Conservation (phyloP, 2,329 filamentous ascomycete species). For the Cladophialophora yegresii region DNA sequence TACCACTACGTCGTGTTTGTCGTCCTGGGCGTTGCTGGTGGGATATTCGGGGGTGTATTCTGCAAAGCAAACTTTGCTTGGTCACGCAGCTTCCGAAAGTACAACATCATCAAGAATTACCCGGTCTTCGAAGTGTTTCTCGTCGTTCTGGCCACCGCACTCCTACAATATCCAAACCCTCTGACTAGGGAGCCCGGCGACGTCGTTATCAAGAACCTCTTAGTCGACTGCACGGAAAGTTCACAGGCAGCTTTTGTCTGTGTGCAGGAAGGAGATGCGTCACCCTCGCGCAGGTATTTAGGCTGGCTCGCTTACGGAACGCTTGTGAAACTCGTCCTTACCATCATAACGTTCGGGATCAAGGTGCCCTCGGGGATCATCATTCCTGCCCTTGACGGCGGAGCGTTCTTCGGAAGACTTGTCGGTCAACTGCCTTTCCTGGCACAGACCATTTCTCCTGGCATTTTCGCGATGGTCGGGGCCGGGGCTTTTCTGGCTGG, state of each 20-base stretch:
- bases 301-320: constrained; percentile 57
- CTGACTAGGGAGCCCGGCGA: constrained; percentile 59
- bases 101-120: constrained; percentile 55
- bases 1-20: constrained; percentile 61
- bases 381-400: constrained; percentile 61
- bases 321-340: constrained; percentile 58
- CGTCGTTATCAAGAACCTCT: constrained; percentile 57
- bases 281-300: constrained; percentile 47
- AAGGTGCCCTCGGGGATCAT: constrained; percentile 64
- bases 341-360: constrained; percentile 60
- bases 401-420: constrained; percentile 60
- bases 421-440: constrained; percentile 56
- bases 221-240: constrained; percentile 55
- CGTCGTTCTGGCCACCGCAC: constrained; percentile 56
- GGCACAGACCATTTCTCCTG: constrained; percentile 56
- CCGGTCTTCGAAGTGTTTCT: constrained; percentile 60
- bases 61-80: constrained; percentile 61
- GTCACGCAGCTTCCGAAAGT: constrained; percentile 58
- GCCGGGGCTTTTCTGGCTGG: constrained; percentile 61
- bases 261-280: constrained; percentile 47
- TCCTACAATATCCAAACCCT: constrained; percentile 60
- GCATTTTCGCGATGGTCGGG: constrained; percentile 64
- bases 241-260: constrained; percentile 53
- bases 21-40: constrained; percentile 59
- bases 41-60: constrained; percentile 61